Base-by-base conservation (phyloP, 495 filamentous ascomycete species). In the Endocarpon pusillum region DNA sequence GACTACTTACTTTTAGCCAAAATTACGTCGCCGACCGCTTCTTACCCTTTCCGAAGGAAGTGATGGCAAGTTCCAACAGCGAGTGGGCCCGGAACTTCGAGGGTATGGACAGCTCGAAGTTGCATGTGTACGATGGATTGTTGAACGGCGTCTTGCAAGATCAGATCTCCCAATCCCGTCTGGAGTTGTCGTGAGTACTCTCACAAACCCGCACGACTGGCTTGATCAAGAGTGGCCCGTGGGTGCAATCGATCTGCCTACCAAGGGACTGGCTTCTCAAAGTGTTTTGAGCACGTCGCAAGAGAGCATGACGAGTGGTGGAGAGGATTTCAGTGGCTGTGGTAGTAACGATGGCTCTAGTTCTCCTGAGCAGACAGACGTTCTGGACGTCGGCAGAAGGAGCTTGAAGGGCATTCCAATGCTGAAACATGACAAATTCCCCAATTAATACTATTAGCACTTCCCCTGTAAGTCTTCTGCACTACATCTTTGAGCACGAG, bases 81-180 rank as follows among this genome's bases (percentile, higher is more conserved):
- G 41, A 19, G 14, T 89, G 82, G 83, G 81, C 86, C 48, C 67
- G 72, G 9, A 64, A 89, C 1, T 59, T 86, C 12, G 73, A 75
- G 25, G 73, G 72, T 22, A 71, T 92, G 55, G 83, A 89, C 39
- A 71, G 72, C 21, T 81, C 77, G 3, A 71, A 70, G 44, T 71
- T 74, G 11, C 86, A 82, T 46, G 72, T 87, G 7, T 89, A 84
- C 62, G 81, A 80, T 41, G 73, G 76, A 7, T 83, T 87, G 34
- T 86, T 86, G 45, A 81, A 79, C 31, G 78, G 78, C 10, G 70
- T 69, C 28, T 63, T 69, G 23, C 60, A 61, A 16, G 65, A 53
- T 14, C 66, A 28, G 42, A 62, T 52, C 45, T 57, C 50, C 41
- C 52, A 47, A 52, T 60, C 23, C 53, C 58, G 33, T 58, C 59